Evolutionary conservation across 2,329 filamentous ascomycete species (phyloP), one percentile per base, ranked within the genome.

Genomic region (Fusarium metavorans): DNA sequence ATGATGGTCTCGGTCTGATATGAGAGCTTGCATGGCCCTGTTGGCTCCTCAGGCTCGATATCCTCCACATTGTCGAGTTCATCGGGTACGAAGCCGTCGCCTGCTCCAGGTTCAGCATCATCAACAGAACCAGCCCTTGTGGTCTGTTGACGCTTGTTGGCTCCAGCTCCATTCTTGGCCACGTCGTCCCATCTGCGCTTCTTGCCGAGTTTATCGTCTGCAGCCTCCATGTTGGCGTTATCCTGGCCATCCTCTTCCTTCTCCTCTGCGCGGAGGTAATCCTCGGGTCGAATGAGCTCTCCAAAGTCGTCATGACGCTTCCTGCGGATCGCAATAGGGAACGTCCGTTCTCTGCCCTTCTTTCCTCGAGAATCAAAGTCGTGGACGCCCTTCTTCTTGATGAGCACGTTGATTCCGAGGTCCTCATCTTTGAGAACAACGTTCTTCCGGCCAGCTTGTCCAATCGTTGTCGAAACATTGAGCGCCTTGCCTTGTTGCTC

Each of bases 341-440:
- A 98, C 85, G 97, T 93, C 72, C 95, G 92, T 80, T 99, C 97
- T 64, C 95, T 90, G 4, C 97, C 97, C 80, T 94, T 97, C 82
- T 98, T 98, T 39, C 93, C 94, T 45, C 95, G 90, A 2, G 98
- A 93, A 79, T 98, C 95, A 77, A 94, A 99, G 82, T 99, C 97
- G 81, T 97, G 94, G n/a, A 97, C 92, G 16, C 93, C 94, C 81
- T 95, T 97, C 76, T 94, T 93, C 76, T 97, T 94, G 45, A 98
- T 88, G 11, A 99, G 87, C 57, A 99, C 91, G 76, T 97, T 98
- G 75, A 98, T 92, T 20, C 97, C 97, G 4, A 98, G 87, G 77
- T 98, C 97, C 74, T 96, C 94, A 76, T 98, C 95, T 63, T 91
- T 95, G 43, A 97, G 87, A 0, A 94, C 94, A 27, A 96, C 90